Conservation (phyloP, 75 land plant species). For the Sequoia sempervirens region DNA sequence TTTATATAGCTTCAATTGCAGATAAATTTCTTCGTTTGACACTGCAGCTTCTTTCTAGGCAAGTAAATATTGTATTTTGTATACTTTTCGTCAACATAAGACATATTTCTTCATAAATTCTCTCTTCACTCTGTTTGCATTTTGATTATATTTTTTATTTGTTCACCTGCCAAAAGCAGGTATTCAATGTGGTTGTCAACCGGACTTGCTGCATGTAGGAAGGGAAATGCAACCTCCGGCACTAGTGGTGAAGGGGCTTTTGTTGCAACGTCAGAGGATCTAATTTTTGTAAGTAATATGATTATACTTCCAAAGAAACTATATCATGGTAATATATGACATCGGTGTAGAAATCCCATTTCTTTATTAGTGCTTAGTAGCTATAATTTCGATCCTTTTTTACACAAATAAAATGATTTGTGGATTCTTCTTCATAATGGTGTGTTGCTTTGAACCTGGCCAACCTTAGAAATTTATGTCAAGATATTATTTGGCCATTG, state of each 20-base stretch:
- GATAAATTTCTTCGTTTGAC: constrained; percentile 87
- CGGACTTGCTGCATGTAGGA: constrained; percentile 71
- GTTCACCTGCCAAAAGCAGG: constrained; percentile 27
- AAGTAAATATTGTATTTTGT: background rate
- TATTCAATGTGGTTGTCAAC: constrained; percentile 82
- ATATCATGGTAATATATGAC: background rate
- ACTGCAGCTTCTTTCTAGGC: constrained; percentile 87
- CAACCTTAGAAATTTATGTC: background rate
- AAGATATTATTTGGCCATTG: background rate
- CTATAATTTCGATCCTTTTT: background rate
- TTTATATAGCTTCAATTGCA: constrained; percentile 61
- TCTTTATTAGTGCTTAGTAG: background rate
- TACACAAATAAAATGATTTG: background rate
- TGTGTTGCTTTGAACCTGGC: background rate
- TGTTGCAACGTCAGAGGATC: constrained; percentile 69
- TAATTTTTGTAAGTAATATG: constrained; percentile 64
- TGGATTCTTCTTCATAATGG: background rate
- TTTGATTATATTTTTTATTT: background rate
- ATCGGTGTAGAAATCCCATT: background rate
- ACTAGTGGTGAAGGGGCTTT: constrained; percentile 76
- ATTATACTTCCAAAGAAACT: background rate
- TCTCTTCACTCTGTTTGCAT: background rate
- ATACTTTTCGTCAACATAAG: background rate
- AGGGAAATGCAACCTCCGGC: constrained; percentile 28
- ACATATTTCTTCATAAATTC: background rate